Evolutionary conservation across 169 alveolate species (phyloP).

Genomic region (Cyclospora cayetanensis): DNA sequence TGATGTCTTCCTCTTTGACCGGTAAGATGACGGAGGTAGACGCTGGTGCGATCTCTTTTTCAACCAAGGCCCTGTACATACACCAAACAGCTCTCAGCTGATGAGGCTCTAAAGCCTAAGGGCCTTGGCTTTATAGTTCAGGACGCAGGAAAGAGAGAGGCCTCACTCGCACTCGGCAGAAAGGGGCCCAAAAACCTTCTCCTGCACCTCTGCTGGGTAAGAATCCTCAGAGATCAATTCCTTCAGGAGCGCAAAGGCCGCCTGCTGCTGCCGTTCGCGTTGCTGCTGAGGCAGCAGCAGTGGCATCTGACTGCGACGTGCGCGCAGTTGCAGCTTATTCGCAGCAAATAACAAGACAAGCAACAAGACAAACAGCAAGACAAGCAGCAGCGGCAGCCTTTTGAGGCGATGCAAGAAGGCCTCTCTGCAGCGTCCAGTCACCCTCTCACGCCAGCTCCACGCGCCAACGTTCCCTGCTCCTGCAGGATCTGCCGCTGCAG

Average conservation of each 20-base stretch:
- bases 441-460: too few relatives aligned
- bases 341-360: neutral
- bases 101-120: neutral
- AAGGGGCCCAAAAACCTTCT: neutral
- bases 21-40: neutral
- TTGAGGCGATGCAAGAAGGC: too few relatives aligned
- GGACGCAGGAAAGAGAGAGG: neutral
- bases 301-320: neutral
- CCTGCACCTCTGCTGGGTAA: slow-evolving; percentile 15
- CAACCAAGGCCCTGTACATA: neutral
- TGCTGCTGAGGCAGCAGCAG: neutral
- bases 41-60: neutral
- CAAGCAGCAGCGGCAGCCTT: neutral
- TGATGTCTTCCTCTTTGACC: neutral
- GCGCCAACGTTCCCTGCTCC: too few relatives aligned
- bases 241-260: too few relatives aligned
- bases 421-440: too few relatives aligned
- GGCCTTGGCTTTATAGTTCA: slow-evolving; percentile 3
- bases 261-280: slow-evolving; percentile 21
- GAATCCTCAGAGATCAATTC: too few relatives aligned
- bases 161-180: neutral
- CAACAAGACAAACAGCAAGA: slow-evolving; percentile 2
- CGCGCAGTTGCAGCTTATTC: neutral
- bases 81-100: neutral
- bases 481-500: neutral